Evolutionary conservation across 2,329 filamentous ascomycete species (phyloP), one percentile per base, ranked within the genome.

Genomic region (Colletotrichum gloeosporioides): DNA sequence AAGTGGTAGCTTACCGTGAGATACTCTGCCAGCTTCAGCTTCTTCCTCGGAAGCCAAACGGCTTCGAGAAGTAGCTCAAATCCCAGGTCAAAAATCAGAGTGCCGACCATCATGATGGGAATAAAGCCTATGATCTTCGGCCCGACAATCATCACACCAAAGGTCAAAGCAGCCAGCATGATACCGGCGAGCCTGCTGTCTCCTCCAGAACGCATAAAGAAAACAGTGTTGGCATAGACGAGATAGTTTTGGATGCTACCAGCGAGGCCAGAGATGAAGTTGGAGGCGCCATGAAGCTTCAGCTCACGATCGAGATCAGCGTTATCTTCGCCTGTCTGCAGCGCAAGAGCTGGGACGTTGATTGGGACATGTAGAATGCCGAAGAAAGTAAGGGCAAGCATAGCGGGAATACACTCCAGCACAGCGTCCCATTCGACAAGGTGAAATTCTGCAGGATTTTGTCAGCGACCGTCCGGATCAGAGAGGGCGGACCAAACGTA

Each of bases 181-280:
- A 96, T 90, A 4, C 97, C 97, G 10, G 96, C 97, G 61, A 98
- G 87, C 65, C 97, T 93, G 80, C 92, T 96, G 82, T 98, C 92
- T 25, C 96, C 97, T 18, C 97, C 97, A 63, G 96, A 98, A 31
- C 95, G 92, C 83, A 99, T 98, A 85, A 99, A 99, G 73, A 99
- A 92, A n/a, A 98, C 91, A 78, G 96, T 98, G 83, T 99, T 99
- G 75, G 96, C 96, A 81, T 99, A 99, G 1, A 99, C 97, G 3
- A 99, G 90, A 82, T 99, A 99, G 84, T 99, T 99, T 85, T 98
- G 90, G 75, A 99, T 98, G 82, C 96, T 98, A 15, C 97, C 97
- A 15, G 92, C 88, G 78, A 93, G 91, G 4, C 97, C 97, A 10
- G 96, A 99, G 13, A 99, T 80, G 22, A 96, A 94, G 85, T 99